Conservation (phyloP, 2,329 filamentous ascomycete species). For the Plectosphaerella cucumerina region DNA sequence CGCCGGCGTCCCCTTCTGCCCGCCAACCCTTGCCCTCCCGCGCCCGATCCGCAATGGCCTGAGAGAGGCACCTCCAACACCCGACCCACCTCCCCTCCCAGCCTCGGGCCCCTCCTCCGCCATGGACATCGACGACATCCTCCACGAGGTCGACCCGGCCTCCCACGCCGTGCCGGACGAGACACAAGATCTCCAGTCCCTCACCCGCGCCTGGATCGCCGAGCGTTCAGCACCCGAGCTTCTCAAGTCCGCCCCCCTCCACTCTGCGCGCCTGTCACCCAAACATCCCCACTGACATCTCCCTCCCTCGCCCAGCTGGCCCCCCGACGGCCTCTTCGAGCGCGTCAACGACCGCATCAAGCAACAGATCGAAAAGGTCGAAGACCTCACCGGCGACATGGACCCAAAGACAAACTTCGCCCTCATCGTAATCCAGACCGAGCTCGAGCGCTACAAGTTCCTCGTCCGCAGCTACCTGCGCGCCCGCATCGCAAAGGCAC, state of each 20-base stretch:
- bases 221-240: constrained; percentile 88
- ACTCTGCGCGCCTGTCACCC: neutral
- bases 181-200: constrained; percentile 74
- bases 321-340: constrained; percentile 71
- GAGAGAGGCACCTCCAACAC: no score
- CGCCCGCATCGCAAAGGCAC: constrained; percentile 80
- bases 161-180: constrained; percentile 50
- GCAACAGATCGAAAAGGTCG: constrained; percentile 65
- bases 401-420: constrained; percentile 89
- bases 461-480: constrained; percentile 79
- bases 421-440: constrained; percentile 92
- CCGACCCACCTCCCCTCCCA: no score
- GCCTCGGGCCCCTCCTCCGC: neutral
- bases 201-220: constrained; percentile 90
- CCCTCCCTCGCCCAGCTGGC: constrained; percentile 48
- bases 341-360: constrained; percentile 72
- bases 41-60: no score
- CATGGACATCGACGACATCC: constrained; percentile 80
- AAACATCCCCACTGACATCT: neutral
- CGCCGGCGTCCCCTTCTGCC: no score
- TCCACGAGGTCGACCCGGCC: constrained; percentile 65
- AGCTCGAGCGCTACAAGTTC: constrained; percentile 91
- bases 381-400: constrained; percentile 77
- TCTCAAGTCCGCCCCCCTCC: constrained; percentile 58
- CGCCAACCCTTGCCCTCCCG: no score